Conservation (phyloP, 2,329 filamentous ascomycete genomes). For the Biscogniauxia sp. region DNA sequence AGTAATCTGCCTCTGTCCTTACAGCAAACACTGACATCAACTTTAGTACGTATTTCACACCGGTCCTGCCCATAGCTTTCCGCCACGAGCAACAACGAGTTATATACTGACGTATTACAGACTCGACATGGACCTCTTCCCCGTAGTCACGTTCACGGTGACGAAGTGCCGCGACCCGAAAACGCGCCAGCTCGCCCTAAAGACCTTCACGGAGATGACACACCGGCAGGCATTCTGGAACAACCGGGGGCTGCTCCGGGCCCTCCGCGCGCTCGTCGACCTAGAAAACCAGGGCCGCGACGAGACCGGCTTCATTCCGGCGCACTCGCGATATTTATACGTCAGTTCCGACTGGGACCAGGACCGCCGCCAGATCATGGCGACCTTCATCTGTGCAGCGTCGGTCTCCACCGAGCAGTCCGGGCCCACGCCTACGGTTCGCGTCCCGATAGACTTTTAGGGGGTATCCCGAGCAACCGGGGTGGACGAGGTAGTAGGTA, state of each 20-base stretch:
- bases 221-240: slow-evolving; percentile 22
- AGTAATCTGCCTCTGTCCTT: neutral
- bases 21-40: neutral
- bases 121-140: slow-evolving; percentile 22
- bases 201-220: slow-evolving; percentile 18
- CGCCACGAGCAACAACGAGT: neutral
- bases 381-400: slow-evolving; percentile 16
- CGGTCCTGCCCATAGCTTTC: neutral
- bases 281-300: slow-evolving; percentile 19
- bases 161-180: slow-evolving; percentile 21
- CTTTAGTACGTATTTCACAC: neutral
- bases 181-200: slow-evolving; percentile 16
- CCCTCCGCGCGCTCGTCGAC: slow-evolving; percentile 17
- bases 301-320: slow-evolving; percentile 17
- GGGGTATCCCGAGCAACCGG: neutral
- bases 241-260: slow-evolving; percentile 18
- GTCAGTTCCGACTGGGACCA: slow-evolving; percentile 22
- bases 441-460: slow-evolving; percentile 21
- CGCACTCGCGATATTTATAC: slow-evolving; percentile 21
- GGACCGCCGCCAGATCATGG: slow-evolving; percentile 15
- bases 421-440: slow-evolving; percentile 10
- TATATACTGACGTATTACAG: neutral
- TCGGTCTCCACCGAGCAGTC: slow-evolving; percentile 5
- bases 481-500: too few species aligned
- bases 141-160: slow-evolving; percentile 21